A percentile compares a stretch with the other conserved stretches of the same genome.
phyloP scores from a whole-genome alignment of 2,329 filamentous ascomycete genomes.

The Raffaelea albimanens region DNA sequence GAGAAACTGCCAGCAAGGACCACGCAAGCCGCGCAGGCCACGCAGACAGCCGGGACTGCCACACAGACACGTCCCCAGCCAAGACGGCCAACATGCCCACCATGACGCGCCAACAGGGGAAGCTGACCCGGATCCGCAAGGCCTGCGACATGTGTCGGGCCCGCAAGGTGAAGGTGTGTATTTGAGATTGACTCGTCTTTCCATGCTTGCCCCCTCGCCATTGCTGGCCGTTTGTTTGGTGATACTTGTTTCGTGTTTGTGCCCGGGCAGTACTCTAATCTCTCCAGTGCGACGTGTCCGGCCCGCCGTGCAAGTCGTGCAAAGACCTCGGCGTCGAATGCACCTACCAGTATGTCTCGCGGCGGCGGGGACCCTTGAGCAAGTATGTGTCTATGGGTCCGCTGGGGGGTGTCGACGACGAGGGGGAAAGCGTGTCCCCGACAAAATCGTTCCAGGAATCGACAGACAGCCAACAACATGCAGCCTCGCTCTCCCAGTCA shows the following conservation, averaged over 20 bases:
- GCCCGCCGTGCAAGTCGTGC: slow-evolving; percentile 27
- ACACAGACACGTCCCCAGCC: background rate
- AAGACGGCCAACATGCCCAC: background rate
- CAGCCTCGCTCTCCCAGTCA: background rate
- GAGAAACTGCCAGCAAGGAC: too few relatives aligned
- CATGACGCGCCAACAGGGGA: too few relatives aligned
- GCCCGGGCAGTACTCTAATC: background rate
- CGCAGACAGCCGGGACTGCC: too few relatives aligned
- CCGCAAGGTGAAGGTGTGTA: slow-evolving; percentile 45
- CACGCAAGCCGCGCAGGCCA: too few relatives aligned
- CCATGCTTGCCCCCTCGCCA: too few relatives aligned
- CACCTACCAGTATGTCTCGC: background rate
- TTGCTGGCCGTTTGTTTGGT: background rate
- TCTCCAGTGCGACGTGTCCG: slow-evolving; percentile 41
- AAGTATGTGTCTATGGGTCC: too few relatives aligned
- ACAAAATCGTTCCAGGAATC: too few relatives aligned
- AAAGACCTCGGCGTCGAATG: background rate
- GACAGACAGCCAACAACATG: background rate
- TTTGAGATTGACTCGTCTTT: background rate
- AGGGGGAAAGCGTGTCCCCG: too few relatives aligned
- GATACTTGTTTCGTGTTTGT: background rate
- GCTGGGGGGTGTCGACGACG: too few relatives aligned
- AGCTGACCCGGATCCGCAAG: slow-evolving; percentile 40
- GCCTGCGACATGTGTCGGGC: slow-evolving; percentile 54
- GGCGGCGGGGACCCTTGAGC: background rate